Evolutionary conservation across 768 basidiomycete genomes (phyloP), one percentile per base, ranked within the genome.

Genomic region (Ephemerocybe angulata): DNA sequence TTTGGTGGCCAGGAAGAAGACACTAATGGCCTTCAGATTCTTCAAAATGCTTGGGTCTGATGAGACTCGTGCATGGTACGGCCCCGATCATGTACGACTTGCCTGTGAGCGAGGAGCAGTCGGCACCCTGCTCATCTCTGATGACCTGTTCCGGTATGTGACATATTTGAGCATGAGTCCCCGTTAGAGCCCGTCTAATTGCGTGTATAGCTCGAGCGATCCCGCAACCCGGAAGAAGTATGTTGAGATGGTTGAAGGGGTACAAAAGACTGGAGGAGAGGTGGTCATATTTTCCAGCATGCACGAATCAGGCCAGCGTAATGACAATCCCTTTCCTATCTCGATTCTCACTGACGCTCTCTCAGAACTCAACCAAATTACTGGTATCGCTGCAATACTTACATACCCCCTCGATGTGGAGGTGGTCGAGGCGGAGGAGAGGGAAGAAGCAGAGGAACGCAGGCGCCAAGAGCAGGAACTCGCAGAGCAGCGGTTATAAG

Each of bases 281-380:
- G 94, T 94, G 4, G 77, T 98, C 19, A 94, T 98, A 60, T 99
- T 98, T 70, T 98, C 96, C 3, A 98, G 94, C 64, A 98, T 99
- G 97, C 97, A 99, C 66, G 97, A 99, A 72, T 93, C 91, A 21
- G 97, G 97, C 13, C 94, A 98, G 79, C 95, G 94, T 96, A 65
- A 64, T n/a, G 90, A 75, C 30, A 31, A n/a, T 42, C 33, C 41
- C 13, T 56, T 35, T 40, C 28, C 29, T 21, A 28, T 25, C 38
- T 27, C 44, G 15, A 53, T 10, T 28, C 33, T 37, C 54, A 4
- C 44, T 54, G 52, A 61, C 38, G 50, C 33, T 12, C 24, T 50
- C 29, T 12, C 69, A 97, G 97, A 99, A 67, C 77, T 99, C n/a
- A 97, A 98, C 67, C 89, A 95, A 60, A 68, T 98, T 37, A 95